Percentiles rank a stretch among this genome's conserved stretches.
phyloP scores from a whole-genome alignment of 805 yeast genomes.

The Zygoascus flipseniorum region DNA sequence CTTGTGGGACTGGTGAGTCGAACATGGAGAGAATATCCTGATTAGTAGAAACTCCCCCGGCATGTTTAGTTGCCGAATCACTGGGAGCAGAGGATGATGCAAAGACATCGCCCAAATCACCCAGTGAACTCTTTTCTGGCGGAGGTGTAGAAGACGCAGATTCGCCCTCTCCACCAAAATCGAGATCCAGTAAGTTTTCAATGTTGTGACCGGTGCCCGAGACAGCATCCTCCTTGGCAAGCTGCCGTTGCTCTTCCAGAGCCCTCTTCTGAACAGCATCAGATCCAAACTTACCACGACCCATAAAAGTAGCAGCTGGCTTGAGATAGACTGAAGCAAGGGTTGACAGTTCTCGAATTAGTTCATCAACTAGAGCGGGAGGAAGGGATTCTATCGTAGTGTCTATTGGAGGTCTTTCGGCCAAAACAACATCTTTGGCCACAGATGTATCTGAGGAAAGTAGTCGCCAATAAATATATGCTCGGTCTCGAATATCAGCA shows the following conservation, averaged over 20 bases:
- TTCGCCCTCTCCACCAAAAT: slow-evolving; percentile 40
- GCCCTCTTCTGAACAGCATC: slow-evolving; percentile 38
- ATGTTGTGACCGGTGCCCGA: slow-evolving; percentile 36
- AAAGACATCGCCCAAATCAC: slow-evolving; percentile 69
- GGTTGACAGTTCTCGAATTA: slow-evolving; percentile 70
- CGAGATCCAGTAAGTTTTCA: slow-evolving; percentile 81
- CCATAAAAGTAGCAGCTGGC: slow-evolving; percentile 61
- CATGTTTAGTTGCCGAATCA: not conserved
- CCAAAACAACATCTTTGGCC: slow-evolving; percentile 51
- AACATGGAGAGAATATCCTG: slow-evolving; percentile 44
- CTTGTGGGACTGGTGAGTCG: slow-evolving; percentile 15
- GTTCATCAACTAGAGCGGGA: slow-evolving; percentile 55
- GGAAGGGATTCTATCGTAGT: slow-evolving; percentile 67
- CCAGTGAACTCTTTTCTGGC: slow-evolving; percentile 31
- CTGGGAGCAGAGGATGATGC: slow-evolving; percentile 16
- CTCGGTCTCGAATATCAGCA: slow-evolving; percentile 84
- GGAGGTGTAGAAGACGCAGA: slow-evolving; percentile 9
- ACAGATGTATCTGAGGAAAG: slow-evolving; percentile 74
- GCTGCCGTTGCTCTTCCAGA: slow-evolving; percentile 66
- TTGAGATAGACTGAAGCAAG: slow-evolving; percentile 84
- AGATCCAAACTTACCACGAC: slow-evolving; percentile 34
- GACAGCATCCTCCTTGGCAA: slow-evolving; percentile 65
- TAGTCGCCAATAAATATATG: slow-evolving; percentile 80
- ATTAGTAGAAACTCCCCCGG: slow-evolving; percentile 22
- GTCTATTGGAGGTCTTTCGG: slow-evolving; percentile 60